Evolutionary conservation across 2,329 filamentous ascomycete genomes (phyloP).

Genomic region (Fusarium subglutinans): DNA sequence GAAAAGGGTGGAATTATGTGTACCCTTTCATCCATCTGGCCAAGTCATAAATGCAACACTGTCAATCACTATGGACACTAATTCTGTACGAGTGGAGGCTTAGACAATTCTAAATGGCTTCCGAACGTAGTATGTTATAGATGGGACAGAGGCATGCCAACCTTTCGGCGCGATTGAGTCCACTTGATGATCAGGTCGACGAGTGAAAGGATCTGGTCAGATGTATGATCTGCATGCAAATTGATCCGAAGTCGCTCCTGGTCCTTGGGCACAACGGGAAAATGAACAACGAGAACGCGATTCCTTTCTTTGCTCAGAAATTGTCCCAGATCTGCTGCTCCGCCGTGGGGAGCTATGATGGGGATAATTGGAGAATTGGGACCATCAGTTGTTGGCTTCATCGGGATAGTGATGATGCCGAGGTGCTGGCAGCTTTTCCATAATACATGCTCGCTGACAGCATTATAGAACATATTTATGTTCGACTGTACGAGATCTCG

Average conservation of each 20-base stretch:
- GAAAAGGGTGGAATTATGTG: neutral
- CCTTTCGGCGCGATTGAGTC: neutral
- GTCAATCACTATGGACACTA: neutral
- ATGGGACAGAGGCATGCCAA: accelerated
- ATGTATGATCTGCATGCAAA: neutral
- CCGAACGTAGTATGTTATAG: neutral
- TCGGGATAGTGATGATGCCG: neutral
- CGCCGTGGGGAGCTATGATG: neutral
- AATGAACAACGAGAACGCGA: neutral
- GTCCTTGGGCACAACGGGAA: neutral
- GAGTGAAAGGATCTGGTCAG: neutral
- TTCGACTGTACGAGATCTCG: neutral
- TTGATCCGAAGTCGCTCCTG: neutral
- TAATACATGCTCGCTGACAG: neutral
- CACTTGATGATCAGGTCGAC: neutral
- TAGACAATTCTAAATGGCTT: neutral
- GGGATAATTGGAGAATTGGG: neutral
- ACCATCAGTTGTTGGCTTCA: neutral
- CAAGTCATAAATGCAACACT: neutral
- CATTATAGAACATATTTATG: neutral
- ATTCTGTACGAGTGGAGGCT: neutral
- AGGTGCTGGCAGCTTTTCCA: neutral
- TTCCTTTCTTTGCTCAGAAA: neutral
- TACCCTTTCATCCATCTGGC: neutral
- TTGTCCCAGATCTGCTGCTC: neutral